Base-by-base conservation (phyloP, 2,329 filamentous ascomycete species). In the Colletotrichum shisoi region DNA sequence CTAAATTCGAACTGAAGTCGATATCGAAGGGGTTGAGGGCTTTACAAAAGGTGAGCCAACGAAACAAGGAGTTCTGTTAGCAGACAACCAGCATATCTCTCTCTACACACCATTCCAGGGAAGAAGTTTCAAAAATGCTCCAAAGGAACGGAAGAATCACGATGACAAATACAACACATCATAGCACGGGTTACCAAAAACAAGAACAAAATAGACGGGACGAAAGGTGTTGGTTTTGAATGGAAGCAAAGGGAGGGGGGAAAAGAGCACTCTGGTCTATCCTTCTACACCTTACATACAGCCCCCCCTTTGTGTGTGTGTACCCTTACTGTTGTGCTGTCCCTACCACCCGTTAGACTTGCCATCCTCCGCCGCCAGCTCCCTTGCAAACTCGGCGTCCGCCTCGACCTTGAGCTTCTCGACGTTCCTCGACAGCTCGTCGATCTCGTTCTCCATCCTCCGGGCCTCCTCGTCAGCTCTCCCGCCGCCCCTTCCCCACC, bases 321-420 rank as follows among this genome's bases (percentile, higher is more conserved):
- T 19, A 4, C 15, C 13, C n/a, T 13, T 1, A 44, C 21, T 17
- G 8, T 15, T 59, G n/a, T 19, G 7, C 45, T n/a, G 31, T 52
- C 9, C 31, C 53, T 34, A 40, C 42, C 62, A 60, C 15, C 63
- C 56, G 27, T 58, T 54, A 17, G 42, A 48, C 49, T 67, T 58
- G 45, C 57, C 49, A 11, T 70, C 60, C 64, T 75, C 72, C 53
- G 73, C 72, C 13, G 71, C 80, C 69, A 85, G 59, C 68, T 81
- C 79, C 67, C 77, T 75, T 37, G 81, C 83, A 67, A 81, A 81
- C 68, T 80, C 78, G 71, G 80, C 83, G 59, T 85, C 82, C 2
- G 79, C 82, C 72, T 83, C 79, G 6, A 82, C 67, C 67, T 77
- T 73, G 62, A 84, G 63, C 62, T 69, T 63, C 58, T 80, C 77